Percentiles rank a stretch among this genome's conserved stretches.
Evolutionary conservation across 306 rosid species (phyloP).

Genomic region (Vachellia collinsii): DNA sequence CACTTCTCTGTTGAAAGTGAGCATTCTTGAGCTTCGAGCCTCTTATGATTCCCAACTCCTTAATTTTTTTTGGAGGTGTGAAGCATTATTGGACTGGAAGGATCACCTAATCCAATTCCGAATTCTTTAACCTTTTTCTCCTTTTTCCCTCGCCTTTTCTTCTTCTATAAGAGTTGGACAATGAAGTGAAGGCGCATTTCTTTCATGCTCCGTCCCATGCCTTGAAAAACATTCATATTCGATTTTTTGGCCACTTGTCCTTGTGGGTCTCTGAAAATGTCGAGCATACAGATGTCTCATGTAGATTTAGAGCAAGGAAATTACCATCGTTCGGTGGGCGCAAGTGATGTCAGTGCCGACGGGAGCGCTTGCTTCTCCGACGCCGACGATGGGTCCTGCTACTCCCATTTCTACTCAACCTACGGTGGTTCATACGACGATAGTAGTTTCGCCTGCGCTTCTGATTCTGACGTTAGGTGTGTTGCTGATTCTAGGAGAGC

Average conservation of each 20-base stretch:
- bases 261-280: slow-evolving; percentile 47
- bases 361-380: slow-evolving; percentile 70
- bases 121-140: slow-evolving; percentile 32
- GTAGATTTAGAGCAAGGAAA: slow-evolving; percentile 72
- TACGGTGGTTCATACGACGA: slow-evolving; percentile 83
- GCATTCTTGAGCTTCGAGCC: slow-evolving; percentile 35
- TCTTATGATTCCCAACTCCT: slow-evolving; percentile 30
- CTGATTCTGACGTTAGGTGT: slow-evolving; percentile 46
- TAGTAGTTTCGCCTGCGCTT: slow-evolving; percentile 53
- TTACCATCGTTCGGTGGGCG: slow-evolving; percentile 48
- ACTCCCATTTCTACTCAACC: slow-evolving; percentile 82
- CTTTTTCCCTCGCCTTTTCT: slow-evolving; percentile 10
- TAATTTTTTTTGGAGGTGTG: slow-evolving; percentile 5
- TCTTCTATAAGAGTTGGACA: slow-evolving; percentile 9
- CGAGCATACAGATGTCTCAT: slow-evolving; percentile 46
- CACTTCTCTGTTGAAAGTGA: slow-evolving; percentile 30
- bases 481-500: slow-evolving; percentile 49
- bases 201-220: slow-evolving; percentile 11
- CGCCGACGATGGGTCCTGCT: slow-evolving; percentile 80
- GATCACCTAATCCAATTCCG: slow-evolving; percentile 57
- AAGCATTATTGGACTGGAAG: slow-evolving; percentile 51
- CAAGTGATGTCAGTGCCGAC: slow-evolving; percentile 59
- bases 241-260: background rate
- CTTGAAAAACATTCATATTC: slow-evolving; percentile 1
- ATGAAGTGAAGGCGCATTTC: slow-evolving; percentile 26